These are phyloP conservation scores for Kandelia obovata DNA, from an alignment of 345 rosid species.

Conservation along the genomic window DNA sequence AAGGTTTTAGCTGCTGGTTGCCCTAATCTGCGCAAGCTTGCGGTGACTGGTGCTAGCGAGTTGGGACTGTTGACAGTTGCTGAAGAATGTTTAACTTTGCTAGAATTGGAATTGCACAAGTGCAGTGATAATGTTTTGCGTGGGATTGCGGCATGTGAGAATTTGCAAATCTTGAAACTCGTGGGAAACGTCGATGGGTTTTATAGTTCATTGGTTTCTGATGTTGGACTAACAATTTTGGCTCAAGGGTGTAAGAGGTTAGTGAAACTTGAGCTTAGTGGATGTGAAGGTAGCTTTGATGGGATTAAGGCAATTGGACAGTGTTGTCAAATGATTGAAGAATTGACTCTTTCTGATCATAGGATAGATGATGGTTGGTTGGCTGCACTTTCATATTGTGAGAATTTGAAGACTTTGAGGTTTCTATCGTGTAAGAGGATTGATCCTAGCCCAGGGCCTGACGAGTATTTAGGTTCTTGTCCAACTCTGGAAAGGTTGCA, in stretches of 20 bases:
- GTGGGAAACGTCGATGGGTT: slow-evolving; percentile 68
- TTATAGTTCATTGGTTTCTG: slow-evolving; percentile 62
- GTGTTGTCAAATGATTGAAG: slow-evolving; percentile 96
- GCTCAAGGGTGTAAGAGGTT: slow-evolving; percentile 90
- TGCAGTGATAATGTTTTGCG: slow-evolving; percentile 39
- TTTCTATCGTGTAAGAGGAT: slow-evolving; percentile 68
- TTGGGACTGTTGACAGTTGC: slow-evolving; percentile 68
- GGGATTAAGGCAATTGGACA: slow-evolving; percentile 93
- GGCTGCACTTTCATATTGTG: slow-evolving; percentile 72
- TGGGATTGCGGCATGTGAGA: slow-evolving; percentile 72
- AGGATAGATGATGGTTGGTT: slow-evolving; percentile 94
- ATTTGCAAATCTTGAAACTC: slow-evolving; percentile 80
- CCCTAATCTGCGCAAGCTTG: slow-evolving; percentile 67
- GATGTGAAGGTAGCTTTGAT: slow-evolving; percentile 89
- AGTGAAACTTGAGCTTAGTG: slow-evolving; percentile 82
- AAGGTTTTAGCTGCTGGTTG: slow-evolving; percentile 18
- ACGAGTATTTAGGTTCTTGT: slow-evolving; percentile 62
- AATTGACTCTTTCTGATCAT: slow-evolving; percentile 71
- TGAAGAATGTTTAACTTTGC: slow-evolving; percentile 65
- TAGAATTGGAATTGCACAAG: slow-evolving; percentile 69
- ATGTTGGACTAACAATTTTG: slow-evolving; percentile 82
- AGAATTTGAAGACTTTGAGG: slow-evolving; percentile 82
- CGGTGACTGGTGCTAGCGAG: slow-evolving; percentile 69
- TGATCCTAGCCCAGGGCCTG: slow-evolving; percentile 67
- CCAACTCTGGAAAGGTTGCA: slow-evolving; percentile 75